Evolutionary conservation across 2,329 filamentous ascomycete species (phyloP).

Genomic region (Fusarium fujikuroi): DNA sequence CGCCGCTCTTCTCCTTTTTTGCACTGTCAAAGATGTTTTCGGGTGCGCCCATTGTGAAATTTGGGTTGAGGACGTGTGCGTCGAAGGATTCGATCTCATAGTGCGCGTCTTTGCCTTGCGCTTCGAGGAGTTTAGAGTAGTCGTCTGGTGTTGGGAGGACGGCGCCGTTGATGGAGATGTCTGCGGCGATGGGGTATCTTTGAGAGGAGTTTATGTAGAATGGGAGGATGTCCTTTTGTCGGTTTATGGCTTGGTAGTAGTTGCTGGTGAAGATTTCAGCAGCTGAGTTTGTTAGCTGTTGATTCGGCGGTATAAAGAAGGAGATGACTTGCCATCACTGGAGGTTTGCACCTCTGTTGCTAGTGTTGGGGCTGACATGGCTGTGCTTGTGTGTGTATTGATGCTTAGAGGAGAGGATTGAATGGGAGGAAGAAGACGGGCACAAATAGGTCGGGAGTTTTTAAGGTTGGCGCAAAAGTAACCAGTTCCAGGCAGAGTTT

Average conservation of each 20-base stretch:
- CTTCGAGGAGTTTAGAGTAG: constrained; percentile 75
- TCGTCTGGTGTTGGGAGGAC: constrained; percentile 69
- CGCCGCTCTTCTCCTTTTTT: constrained; percentile 60
- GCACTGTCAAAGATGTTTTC: constrained; percentile 55
- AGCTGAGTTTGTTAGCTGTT: constrained; percentile 57
- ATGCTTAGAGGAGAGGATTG: background rate
- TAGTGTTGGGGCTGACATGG: constrained; percentile 52
- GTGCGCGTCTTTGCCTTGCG: constrained; percentile 65
- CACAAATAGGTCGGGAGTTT: background rate
- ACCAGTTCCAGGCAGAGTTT: constrained; percentile 12
- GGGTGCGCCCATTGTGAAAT: constrained; percentile 68
- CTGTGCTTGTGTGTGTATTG: background rate
- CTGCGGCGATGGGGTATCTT: constrained; percentile 65
- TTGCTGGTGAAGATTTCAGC: constrained; percentile 76
- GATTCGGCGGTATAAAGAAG: background rate
- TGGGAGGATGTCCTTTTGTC: constrained; percentile 67
- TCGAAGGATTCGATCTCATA: constrained; percentile 83
- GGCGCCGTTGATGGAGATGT: constrained; percentile 85
- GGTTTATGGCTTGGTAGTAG: constrained; percentile 81
- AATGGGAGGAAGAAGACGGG: background rate
- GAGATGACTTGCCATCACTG: constrained; percentile 55
- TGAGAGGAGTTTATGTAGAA: constrained; percentile 75
- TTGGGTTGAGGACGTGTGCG: constrained; percentile 79
- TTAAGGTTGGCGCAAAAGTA: constrained; percentile 39
- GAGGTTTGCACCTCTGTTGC: constrained; percentile 59